Evolutionary conservation across 345 rosid genomes (phyloP), one percentile per base, ranked within the genome.

Genomic region (Gynandropsis gynandra): DNA sequence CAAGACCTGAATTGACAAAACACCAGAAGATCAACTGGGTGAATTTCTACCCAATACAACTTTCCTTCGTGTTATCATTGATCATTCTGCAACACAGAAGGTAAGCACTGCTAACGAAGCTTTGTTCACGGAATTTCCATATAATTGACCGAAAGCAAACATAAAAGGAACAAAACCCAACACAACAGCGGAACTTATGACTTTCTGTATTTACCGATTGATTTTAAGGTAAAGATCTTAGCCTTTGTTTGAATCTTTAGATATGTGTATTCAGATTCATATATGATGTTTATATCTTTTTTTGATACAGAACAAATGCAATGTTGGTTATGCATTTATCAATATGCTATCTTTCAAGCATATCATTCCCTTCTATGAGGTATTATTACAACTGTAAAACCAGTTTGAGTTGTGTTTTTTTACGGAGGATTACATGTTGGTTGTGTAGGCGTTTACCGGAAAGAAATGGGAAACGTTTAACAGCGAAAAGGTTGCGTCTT

Each of bases 401-500:
- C 35, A 15, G 42, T 39, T 64, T 42, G 15, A 52, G 31, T 56
- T 31, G 15, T 18, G 40, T 58, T 17, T 27, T 14, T 47, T 34
- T 59, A 36, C 33, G 50, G n/a, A n/a, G n/a, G n/a, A n/a, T n/a
- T n/a, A n/a, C n/a, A n/a, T n/a, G n/a, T n/a, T n/a, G n/a, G 18
- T 59, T 49, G 9, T 54, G 47, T 59, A 83, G 92, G 87, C 80
- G 7, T 76, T 83, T 69, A 67, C 72, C 66, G 87, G 92, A 19
- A 80, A 83, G 62, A 83, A 76, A 68, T 83, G 93, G 93, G 88
- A 78, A 60, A 83, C 80, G 74, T 83, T 83, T 52, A 83, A 83
- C 61, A 83, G 93, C 8, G 93, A 80, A 72, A 83, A 83, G 67
- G 88, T 83, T n/a, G n/a, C n/a, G n/a, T n/a, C n/a, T n/a, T n/a